Base-by-base conservation (phyloP, 768 basidiomycete species). In the Hericium erinaceus region DNA sequence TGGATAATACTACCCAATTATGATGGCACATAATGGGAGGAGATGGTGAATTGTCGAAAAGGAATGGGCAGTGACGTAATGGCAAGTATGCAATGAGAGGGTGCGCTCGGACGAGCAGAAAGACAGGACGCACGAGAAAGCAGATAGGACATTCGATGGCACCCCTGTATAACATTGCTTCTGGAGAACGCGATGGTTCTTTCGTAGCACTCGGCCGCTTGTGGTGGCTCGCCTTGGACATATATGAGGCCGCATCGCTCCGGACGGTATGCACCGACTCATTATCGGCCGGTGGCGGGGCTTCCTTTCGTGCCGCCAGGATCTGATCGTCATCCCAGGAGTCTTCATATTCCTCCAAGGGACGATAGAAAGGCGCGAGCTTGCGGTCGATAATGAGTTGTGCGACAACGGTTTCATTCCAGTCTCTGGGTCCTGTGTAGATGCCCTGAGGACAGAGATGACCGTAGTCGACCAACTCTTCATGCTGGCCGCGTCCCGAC, bases 91-190 rank as follows among this genome's bases (percentile, higher is more conserved):
- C 48, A 10, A 33, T 33, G 41, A 22, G 13, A 48, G n/a, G 12
- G 54, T 24, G 48, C 16, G 26, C 33, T 33, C 37, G 53, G 26
- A 66, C 28, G 55, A 57, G 51, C 18, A 48, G 59, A 61, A 62
- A 64, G 40, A 40, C 16, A 52, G 61, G 58, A 82, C 87, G 68
- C 65, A 91, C 95, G 72, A 98, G 78, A 74, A 98, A 98, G 74
- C 95, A 99, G 60, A 99, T 97, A 22, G 97, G 97, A 76, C 97
- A 99, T 69, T 99, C 97, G 16, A 86, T 77, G 16, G 94, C 92
- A 28, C 84, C 84, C 60, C 82, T 75, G 72, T 95, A 98, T 38
- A 95, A 76, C 59, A 84, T 80, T 44, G 86, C 90, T 68, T 95
- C 93, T 57, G 85, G 80, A 61, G 63, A 69, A 61, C 80, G 84